Percentiles rank a stretch among this genome's conserved stretches.
phyloP scores from a whole-genome alignment of 148 eudicot genomes.

The Fallopia convolvulus region DNA sequence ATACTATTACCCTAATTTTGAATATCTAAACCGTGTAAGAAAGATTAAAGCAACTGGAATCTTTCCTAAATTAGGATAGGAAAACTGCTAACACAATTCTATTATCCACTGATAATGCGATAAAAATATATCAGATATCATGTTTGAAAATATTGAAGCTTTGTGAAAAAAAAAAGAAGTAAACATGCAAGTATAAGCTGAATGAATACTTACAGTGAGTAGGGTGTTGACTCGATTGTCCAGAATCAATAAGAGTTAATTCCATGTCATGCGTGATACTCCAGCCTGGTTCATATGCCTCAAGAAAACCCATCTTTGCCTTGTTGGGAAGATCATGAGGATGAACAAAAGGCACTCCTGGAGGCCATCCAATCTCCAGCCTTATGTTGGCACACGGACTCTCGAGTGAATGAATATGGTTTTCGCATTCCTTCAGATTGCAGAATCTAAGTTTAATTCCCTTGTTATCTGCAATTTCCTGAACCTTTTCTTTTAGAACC shows the following conservation, averaged over 20 bases:
- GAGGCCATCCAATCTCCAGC: conserved; percentile 97
- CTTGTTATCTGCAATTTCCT: conserved; percentile 98
- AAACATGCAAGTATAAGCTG: not conserved
- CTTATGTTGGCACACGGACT: conserved; percentile 89
- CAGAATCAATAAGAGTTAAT: conserved; percentile 61
- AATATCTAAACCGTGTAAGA: too few relatives aligned
- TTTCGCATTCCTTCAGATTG: conserved; percentile 85
- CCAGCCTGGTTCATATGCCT: conserved; percentile 99
- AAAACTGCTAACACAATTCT: too few relatives aligned
- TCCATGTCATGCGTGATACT: conserved; percentile 87
- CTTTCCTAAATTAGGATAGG: too few relatives aligned
- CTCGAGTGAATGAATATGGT: conserved; percentile 65
- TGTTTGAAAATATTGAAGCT: not conserved
- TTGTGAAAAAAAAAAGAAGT: not conserved
- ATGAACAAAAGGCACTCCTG: conserved; percentile 97
- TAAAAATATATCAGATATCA: not conserved
- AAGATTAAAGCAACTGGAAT: too few relatives aligned
- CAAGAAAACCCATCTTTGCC: conserved; percentile 94
- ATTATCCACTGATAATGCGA: not conserved
- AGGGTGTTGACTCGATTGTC: conserved; percentile 56
- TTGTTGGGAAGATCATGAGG: conserved; percentile 99
- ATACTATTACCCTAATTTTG: too few relatives aligned
- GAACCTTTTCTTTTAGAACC: conserved; percentile 98
- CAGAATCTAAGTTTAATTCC: conserved; percentile 93
- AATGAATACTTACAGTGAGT: conserved; percentile 37